A percentile compares a stretch with the other conserved stretches of the same genome.
These are phyloP conservation scores for Lodderomyces oxycetoniae DNA, from an alignment of 1,139 yeast genomes.

Conservation along the genomic window DNA sequence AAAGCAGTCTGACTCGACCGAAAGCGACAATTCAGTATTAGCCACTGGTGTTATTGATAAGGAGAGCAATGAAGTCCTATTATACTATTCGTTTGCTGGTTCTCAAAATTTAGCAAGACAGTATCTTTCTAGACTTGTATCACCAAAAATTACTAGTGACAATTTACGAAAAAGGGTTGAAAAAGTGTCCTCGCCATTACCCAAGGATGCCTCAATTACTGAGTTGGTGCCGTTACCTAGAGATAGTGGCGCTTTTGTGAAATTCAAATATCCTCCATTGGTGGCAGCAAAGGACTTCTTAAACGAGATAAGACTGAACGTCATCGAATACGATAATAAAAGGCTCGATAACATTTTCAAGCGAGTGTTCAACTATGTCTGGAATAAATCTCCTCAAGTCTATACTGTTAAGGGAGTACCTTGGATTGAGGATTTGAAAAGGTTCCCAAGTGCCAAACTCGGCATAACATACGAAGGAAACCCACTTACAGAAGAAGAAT, in stretches of 20 bases:
- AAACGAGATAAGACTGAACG: constrained; percentile 45
- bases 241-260: constrained; percentile 94
- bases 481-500: constrained; percentile 73
- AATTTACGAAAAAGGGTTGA: constrained; percentile 21
- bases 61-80: constrained; percentile 27
- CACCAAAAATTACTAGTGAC: constrained; percentile 15
- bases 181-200: constrained; percentile 29
- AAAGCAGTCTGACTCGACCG: constrained; percentile 29
- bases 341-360: constrained; percentile 27
- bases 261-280: constrained; percentile 56
- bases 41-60: constrained; percentile 45
- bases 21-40: constrained; percentile 32
- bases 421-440: constrained; percentile 89
- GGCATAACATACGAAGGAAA: constrained; percentile 71
- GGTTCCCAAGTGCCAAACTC: constrained; percentile 63
- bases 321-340: constrained; percentile 25
- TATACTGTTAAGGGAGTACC: constrained; percentile 87
- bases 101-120: constrained; percentile 22
- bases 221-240: constrained; percentile 63
- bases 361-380: constrained; percentile 14
- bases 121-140: constrained; percentile 17
- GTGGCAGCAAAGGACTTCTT: constrained; percentile 48
- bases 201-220: constrained; percentile 24
- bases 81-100: constrained; percentile 31
- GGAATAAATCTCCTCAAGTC: constrained; percentile 36